These are phyloP conservation scores for Lactarius trivialis DNA, from an alignment of 768 basidiomycete genomes.

Conservation along the genomic window DNA sequence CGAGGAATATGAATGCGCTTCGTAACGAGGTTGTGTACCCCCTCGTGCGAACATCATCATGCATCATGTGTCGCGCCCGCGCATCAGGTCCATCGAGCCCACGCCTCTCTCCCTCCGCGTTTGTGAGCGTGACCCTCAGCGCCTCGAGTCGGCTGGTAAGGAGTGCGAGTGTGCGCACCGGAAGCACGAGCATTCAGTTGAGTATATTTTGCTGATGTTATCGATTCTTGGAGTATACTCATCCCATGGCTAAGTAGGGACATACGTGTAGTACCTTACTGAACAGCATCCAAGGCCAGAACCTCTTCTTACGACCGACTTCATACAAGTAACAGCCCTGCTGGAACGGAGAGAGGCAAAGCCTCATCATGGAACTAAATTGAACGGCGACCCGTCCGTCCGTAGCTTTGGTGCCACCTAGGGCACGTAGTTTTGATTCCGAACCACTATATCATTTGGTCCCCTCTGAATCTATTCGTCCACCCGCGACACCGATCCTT, in stretches of 20 bases:
- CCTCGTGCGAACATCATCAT: conserved; percentile 92
- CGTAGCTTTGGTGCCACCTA: neutral
- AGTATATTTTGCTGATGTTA: no score
- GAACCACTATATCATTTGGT: neutral
- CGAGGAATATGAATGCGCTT: conserved; percentile 85
- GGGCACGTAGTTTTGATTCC: neutral
- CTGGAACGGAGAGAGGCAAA: neutral
- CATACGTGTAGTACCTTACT: no score
- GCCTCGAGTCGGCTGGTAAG: conserved; percentile 65
- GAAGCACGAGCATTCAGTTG: conserved; percentile 73
- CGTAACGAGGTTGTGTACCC: conserved; percentile 85
- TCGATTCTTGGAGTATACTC: no score
- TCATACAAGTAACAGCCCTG: neutral
- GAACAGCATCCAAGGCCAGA: no score
- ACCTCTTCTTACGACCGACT: no score
- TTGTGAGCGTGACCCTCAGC: conserved; percentile 51
- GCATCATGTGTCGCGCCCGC: conserved; percentile 65
- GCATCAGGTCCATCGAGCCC: conserved; percentile 49
- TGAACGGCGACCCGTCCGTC: neutral
- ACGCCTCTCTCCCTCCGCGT: conserved; percentile 37
- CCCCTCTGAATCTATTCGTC: neutral
- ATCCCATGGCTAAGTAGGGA: no score
- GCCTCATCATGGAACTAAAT: no score
- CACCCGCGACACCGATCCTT: neutral
- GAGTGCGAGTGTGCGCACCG: conserved; percentile 72